These are phyloP conservation scores for Lithocarpus polystachyus DNA, from an alignment of 306 rosid genomes.

Conservation along the genomic window DNA sequence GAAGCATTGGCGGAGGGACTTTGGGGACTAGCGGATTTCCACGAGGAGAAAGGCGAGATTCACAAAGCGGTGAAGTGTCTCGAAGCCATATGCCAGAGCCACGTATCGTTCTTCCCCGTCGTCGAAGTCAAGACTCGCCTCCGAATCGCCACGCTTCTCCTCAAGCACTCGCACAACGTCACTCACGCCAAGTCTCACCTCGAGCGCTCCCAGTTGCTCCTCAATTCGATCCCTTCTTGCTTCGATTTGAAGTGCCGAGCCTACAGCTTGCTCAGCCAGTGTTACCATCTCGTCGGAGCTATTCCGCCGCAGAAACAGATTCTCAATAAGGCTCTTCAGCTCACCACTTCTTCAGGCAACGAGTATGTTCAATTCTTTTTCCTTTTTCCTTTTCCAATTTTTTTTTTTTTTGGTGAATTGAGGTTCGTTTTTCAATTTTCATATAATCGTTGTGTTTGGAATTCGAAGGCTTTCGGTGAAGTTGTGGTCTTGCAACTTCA, in stretches of 20 bases:
- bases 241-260: conserved; percentile 87
- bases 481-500: conserved; percentile 95
- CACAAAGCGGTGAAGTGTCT: conserved; percentile 81
- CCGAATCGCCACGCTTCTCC: conserved; percentile 81
- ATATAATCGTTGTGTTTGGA: conserved; percentile 18
- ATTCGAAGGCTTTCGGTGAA: conserved; percentile 66
- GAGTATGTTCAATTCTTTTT: conserved; percentile 43
- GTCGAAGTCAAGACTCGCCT: conserved; percentile 94
- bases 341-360: conserved; percentile 54
- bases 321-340: conserved; percentile 74
- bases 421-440: background rate
- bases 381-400: background rate
- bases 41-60: conserved; percentile 67
- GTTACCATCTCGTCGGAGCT: conserved; percentile 90
- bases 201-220: conserved; percentile 82
- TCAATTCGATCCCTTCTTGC: conserved; percentile 82
- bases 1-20: conserved; percentile 92
- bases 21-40: conserved; percentile 80
- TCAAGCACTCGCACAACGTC: conserved; percentile 77
- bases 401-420: background rate
- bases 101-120: conserved; percentile 78
- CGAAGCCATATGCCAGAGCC: conserved; percentile 88
- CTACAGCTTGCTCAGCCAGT: conserved; percentile 81
- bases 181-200: conserved; percentile 86
- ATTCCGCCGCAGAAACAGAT: conserved; percentile 82